Evolutionary conservation across 2,329 filamentous ascomycete genomes (phyloP).

Genomic region (Penicillium frequentans): DNA sequence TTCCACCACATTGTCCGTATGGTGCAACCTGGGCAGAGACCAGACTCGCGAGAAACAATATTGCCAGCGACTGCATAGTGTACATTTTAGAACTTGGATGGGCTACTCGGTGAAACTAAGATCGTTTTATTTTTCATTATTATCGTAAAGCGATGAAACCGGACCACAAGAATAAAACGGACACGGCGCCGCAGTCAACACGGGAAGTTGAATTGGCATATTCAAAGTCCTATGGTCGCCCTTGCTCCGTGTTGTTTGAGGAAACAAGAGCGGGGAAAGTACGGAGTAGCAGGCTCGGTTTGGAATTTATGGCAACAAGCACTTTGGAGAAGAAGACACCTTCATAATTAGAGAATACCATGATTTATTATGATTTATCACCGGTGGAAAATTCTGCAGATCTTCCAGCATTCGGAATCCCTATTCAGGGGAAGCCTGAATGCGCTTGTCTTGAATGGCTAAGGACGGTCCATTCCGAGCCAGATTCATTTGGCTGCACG

Average conservation of each 20-base stretch:
- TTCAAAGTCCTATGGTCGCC: background rate
- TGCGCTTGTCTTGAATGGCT: background rate
- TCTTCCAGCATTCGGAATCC: background rate
- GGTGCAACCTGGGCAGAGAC: slow-evolving; percentile 20
- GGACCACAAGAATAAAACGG: slow-evolving; percentile 5
- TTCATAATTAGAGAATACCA: background rate
- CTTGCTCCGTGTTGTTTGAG: slow-evolving; percentile 18
- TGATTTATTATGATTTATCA: background rate
- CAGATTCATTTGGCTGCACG: background rate
- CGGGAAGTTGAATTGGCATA: background rate
- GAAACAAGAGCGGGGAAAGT: slow-evolving; percentile 8
- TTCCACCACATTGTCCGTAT: slow-evolving; percentile 22
- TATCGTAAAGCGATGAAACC: background rate
- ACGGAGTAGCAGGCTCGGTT: background rate
- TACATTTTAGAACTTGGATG: background rate
- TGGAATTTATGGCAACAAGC: background rate
- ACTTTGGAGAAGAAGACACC: no score
- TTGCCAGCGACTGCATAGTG: slow-evolving; percentile 19
- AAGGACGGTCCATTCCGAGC: background rate
- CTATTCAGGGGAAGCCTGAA: background rate
- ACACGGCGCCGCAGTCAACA: slow-evolving; percentile 10
- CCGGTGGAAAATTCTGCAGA: background rate
- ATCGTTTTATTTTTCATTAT: background rate
- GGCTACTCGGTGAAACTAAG: background rate
- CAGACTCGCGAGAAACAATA: slow-evolving; percentile 19